Evolutionary conservation across 176 grass and related monocot genomes (phyloP), one percentile per base, ranked within the genome.

Genomic region (Cenchrus americanus): DNA sequence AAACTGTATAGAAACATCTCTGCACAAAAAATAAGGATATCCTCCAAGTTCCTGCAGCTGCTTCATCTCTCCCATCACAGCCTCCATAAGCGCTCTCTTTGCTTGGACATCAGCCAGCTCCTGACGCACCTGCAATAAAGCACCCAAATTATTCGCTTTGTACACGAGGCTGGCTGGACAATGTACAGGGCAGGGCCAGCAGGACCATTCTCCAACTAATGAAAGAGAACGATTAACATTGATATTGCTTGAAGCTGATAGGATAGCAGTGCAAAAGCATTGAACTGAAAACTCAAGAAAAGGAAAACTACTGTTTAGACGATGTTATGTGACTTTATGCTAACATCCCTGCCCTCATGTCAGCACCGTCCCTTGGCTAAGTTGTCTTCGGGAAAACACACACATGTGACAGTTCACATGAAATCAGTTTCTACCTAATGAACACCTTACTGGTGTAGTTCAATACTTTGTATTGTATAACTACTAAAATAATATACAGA

Each of bases 21-120:
- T 52, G 19, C 10, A 66, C 12, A 8, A 9, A 42, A 17, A 26
- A 23, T 42, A n/a, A 90, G 93, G 93, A 98, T 95, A 98, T 98
- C 60, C 83, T 44, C 85, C 58, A 14, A 95, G n/a, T 80, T 92
- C 87, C 79, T 90, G 65, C 82, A 94, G 54, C 77, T 73, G 77
- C 69, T 90, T 95, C 48, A 22, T 90, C 77, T 92, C 88, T 85
- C 69, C 81, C 84, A 92, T 87, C n/a, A 95, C 80, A 81, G 89
- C 83, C 66, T 86, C 89, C 83, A 92, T 85, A 51, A 94, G 91
- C 53, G 73, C 78, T 84, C 82, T 85, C 80, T 84, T 98, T 44
- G 76, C 92, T 80, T 86, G 88, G 66, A 82, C 62, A 87, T 85
- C 71, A 19, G 83, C 85, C 27, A 98, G 66, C 83, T 91, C 89